Percentiles rank a stretch among this genome's conserved stretches.
These are phyloP conservation scores for Arabidopsis thaliana DNA, from an alignment of 345 rosid species.

Conservation along the genomic window DNA sequence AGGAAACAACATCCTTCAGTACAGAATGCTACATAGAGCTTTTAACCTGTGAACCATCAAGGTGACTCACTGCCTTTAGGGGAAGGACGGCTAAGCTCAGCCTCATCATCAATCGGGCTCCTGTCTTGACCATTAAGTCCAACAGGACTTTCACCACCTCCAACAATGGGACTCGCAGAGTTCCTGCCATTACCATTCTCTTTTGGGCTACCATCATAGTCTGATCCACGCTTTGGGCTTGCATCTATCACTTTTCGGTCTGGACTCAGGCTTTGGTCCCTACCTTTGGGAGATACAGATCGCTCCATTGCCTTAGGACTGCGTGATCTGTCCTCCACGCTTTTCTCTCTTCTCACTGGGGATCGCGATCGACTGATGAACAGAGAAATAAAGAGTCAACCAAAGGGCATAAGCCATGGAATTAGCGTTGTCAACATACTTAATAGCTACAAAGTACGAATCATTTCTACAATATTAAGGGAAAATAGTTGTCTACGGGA, in stretches of 20 bases:
- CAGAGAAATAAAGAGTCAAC: slow-evolving; percentile 5
- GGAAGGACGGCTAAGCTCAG: slow-evolving; percentile 41
- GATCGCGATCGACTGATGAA: slow-evolving; percentile 72
- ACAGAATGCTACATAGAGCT: slow-evolving; percentile 22
- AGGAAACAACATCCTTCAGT: slow-evolving; percentile 29
- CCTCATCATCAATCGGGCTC: slow-evolving; percentile 45
- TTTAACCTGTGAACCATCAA: slow-evolving; percentile 26
- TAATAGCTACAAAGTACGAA: background rate
- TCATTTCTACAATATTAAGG: background rate
- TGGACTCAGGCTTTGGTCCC: slow-evolving; percentile 62
- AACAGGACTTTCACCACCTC: slow-evolving; percentile 41
- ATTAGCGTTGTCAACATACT: slow-evolving; percentile 4
- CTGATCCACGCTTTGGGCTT: slow-evolving; percentile 47
- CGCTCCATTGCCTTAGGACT: slow-evolving; percentile 51
- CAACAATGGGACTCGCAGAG: slow-evolving; percentile 48
- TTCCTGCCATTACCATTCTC: slow-evolving; percentile 51
- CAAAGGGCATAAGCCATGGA: background rate
- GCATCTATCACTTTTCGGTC: slow-evolving; percentile 49
- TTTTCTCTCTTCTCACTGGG: slow-evolving; percentile 64
- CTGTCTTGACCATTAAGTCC: slow-evolving; percentile 58
- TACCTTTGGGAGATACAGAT: slow-evolving; percentile 54
- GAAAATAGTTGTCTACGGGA: background rate
- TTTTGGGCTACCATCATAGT: slow-evolving; percentile 59
- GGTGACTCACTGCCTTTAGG: slow-evolving; percentile 52
- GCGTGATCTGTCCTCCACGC: slow-evolving; percentile 47